These are phyloP conservation scores for Tanacetum coccineum DNA, from an alignment of 129 eudicot species.

Conservation along the genomic window DNA sequence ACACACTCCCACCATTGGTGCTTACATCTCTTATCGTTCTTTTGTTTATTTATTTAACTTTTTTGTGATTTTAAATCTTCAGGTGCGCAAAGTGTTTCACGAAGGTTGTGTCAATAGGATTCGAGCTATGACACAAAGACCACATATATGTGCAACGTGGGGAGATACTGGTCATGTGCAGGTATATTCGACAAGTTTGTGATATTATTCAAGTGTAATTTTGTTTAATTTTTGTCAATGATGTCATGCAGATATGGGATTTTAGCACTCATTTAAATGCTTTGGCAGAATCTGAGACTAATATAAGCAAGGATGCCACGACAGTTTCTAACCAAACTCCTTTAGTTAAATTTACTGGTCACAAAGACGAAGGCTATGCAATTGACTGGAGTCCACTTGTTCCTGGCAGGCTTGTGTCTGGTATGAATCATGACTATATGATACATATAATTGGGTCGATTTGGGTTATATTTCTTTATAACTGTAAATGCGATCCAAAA, in stretches of 20 bases:
- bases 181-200: slow-evolving; percentile 34
- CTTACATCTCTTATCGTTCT: background rate
- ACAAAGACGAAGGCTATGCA: slow-evolving; percentile 98
- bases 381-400: slow-evolving; percentile 92
- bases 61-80: slow-evolving; percentile 24
- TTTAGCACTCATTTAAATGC: slow-evolving; percentile 67
- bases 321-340: slow-evolving; percentile 53
- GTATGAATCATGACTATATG: slow-evolving; percentile 30
- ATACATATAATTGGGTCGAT: too few relatives aligned
- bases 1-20: slow-evolving; percentile 3
- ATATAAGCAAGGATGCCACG: slow-evolving; percentile 41
- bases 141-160: slow-evolving; percentile 96
- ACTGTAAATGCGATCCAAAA: too few relatives aligned
- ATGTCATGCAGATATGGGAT: slow-evolving; percentile 76
- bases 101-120: slow-evolving; percentile 91
- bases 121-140: slow-evolving; percentile 87
- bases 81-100: slow-evolving; percentile 85
- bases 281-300: slow-evolving; percentile 62
- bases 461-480: too few relatives aligned
- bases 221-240: too few relatives aligned
- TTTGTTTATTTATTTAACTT: background rate
- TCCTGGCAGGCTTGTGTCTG: slow-evolving; percentile 90
- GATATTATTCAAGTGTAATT: too few relatives aligned
- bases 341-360: slow-evolving; percentile 59
- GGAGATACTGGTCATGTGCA: slow-evolving; percentile 87